A percentile compares a stretch with the other conserved stretches of the same genome.
Conservation (phyloP, 2,329 filamentous ascomycete species). For the Fusarium musae region DNA sequence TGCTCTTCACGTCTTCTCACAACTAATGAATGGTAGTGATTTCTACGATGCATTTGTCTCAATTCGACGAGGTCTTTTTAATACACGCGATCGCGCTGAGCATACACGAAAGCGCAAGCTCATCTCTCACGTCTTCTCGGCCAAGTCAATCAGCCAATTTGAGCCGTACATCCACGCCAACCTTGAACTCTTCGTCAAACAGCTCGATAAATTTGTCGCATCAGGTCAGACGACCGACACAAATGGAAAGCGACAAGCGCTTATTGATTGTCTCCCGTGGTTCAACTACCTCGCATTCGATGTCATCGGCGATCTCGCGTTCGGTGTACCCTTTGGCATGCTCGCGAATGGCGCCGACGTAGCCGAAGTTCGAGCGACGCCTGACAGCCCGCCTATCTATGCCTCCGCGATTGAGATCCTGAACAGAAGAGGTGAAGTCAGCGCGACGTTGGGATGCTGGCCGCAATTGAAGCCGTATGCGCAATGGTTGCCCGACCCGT, state of each 20-base stretch:
- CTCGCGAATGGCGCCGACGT: slow-evolving; percentile 79
- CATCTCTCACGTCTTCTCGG: slow-evolving; percentile 85
- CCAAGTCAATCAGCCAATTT: slow-evolving; percentile 84
- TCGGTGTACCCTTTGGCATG: slow-evolving; percentile 71
- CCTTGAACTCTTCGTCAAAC: slow-evolving; percentile 75
- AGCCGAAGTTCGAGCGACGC: slow-evolving; percentile 75
- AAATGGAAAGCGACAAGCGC: slow-evolving; percentile 69
- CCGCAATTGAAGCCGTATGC: slow-evolving; percentile 83
- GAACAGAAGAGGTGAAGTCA: slow-evolving; percentile 89
- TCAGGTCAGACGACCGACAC: slow-evolving; percentile 61
- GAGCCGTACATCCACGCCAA: slow-evolving; percentile 90
- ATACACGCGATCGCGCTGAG: slow-evolving; percentile 82
- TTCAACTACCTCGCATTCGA: slow-evolving; percentile 68
- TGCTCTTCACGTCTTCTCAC: fast-evolving
- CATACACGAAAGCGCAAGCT: slow-evolving; percentile 92
- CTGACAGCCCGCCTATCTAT: slow-evolving; percentile 71
- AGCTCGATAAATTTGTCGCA: slow-evolving; percentile 74
- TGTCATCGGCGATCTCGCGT: slow-evolving; percentile 61
- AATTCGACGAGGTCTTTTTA: slow-evolving; percentile 87
- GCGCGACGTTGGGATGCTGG: slow-evolving; percentile 78
- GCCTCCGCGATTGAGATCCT: slow-evolving; percentile 87
- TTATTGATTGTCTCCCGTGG: slow-evolving; percentile 81
- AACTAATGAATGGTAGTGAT: slow-evolving; percentile 61
- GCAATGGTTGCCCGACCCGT: slow-evolving; percentile 81
- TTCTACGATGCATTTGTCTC: slow-evolving; percentile 95